Evolutionary conservation across 441 rosid genomes (phyloP).

Genomic region (Hura crepitans): DNA sequence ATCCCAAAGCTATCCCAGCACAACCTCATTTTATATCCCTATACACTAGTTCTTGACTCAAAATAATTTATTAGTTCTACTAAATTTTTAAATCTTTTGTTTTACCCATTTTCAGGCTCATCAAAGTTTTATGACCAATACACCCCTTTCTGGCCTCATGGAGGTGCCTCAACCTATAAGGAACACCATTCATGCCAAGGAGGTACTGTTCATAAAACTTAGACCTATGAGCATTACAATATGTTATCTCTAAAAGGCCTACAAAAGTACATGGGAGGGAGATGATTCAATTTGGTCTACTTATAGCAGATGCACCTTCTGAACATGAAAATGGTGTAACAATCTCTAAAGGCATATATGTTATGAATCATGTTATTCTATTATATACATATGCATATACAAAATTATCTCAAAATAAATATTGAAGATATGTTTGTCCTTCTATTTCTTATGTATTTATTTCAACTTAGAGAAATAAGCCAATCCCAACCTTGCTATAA

Average conservation of each 20-base stretch:
- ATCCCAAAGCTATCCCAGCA: no score
- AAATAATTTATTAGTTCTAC: no score
- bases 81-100: no score
- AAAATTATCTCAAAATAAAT: neutral
- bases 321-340: constrained; percentile 54
- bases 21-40: no score
- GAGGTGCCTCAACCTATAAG: no score
- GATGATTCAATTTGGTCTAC: constrained; percentile 86
- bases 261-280: constrained; percentile 89
- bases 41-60: no score
- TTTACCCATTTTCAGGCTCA: no score
- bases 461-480: constrained; percentile 58
- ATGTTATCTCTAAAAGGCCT: constrained; percentile 64
- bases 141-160: no score
- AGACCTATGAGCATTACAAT: no score
- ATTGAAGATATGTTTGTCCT: neutral
- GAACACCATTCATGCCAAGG: no score
- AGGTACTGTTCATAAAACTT: no score
- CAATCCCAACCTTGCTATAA: constrained; percentile 70
- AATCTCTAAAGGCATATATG: constrained; percentile 61
- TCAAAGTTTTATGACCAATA: no score
- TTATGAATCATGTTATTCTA: constrained; percentile 9
- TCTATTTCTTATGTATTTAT: neutral
- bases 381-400: neutral
- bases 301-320: constrained; percentile 60